Conservation (phyloP, 306 rosid species). For the Datisca glomerata region DNA sequence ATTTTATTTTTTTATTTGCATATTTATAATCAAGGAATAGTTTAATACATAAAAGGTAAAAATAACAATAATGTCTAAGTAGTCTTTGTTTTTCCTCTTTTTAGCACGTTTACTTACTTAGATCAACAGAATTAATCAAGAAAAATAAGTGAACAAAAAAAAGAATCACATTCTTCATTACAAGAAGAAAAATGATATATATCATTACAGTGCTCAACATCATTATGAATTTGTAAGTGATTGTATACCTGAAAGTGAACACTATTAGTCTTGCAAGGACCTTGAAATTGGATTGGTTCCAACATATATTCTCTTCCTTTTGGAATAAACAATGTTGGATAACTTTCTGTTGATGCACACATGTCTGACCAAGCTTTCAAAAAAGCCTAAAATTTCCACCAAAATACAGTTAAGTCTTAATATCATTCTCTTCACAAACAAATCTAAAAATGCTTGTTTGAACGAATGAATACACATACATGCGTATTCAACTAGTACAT, state of each 20-base stretch:
- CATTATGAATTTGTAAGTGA: not conserved
- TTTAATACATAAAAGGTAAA: too few relatives aligned
- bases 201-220: not conserved
- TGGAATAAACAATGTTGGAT: constrained; percentile 26
- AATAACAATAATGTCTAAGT: too few relatives aligned
- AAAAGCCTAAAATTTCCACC: constrained; percentile 31
- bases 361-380: constrained; percentile 32
- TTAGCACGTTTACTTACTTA: too few relatives aligned
- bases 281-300: constrained; percentile 25
- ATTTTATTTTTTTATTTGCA: too few relatives aligned
- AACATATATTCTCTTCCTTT: constrained; percentile 23
- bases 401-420: not conserved
- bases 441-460: too few relatives aligned
- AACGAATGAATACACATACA: too few relatives aligned
- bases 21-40: too few relatives aligned
- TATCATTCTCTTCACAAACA: not conserved
- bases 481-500: too few relatives aligned
- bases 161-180: not conserved
- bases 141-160: too few relatives aligned
- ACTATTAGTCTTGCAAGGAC: constrained; percentile 34
- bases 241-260: constrained; percentile 22
- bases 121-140: too few relatives aligned
- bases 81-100: too few relatives aligned
- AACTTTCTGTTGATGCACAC: constrained; percentile 15
- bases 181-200: not conserved